phyloP scores from a whole-genome alignment of 495 filamentous ascomycete genomes.

The Zalerion maritima region DNA sequence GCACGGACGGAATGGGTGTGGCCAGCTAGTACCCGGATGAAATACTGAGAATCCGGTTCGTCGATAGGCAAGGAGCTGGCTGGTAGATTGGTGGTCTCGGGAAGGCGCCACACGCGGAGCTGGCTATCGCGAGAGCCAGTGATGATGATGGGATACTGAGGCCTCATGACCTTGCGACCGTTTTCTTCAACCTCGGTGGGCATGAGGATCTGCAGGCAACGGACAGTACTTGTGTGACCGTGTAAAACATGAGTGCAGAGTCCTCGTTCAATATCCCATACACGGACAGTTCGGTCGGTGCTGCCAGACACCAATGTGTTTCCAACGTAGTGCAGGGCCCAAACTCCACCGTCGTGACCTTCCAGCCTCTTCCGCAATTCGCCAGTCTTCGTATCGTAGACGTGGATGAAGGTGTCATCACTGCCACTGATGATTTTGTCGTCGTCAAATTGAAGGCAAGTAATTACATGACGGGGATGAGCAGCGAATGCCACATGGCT shows the following conservation, averaged over 20 bases:
- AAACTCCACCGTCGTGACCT: constrained; percentile 94
- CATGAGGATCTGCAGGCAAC: constrained; percentile 89
- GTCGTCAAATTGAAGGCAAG: constrained; percentile 91
- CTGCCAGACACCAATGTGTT: constrained; percentile 93
- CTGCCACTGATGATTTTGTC: constrained; percentile 97
- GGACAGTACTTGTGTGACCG: constrained; percentile 92
- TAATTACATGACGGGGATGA: constrained; percentile 92
- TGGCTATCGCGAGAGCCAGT: constrained; percentile 94
- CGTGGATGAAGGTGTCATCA: constrained; percentile 95
- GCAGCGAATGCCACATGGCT: constrained; percentile 90
- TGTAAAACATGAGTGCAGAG: constrained; percentile 90
- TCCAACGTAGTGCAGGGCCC: constrained; percentile 92
- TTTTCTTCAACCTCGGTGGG: constrained; percentile 59
- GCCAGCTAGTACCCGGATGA: constrained; percentile 72
- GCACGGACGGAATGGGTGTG: constrained; percentile 94
- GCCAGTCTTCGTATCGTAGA: constrained; percentile 95
- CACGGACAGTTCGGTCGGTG: constrained; percentile 86
- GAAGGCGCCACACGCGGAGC: constrained; percentile 88
- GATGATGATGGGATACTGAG: constrained; percentile 85
- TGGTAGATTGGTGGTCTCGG: constrained; percentile 64
- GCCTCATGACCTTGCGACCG: constrained; percentile 74
- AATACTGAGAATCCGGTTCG: constrained; percentile 87
- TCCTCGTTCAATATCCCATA: constrained; percentile 93
- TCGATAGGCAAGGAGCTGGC: too few species aligned
- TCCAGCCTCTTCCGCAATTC: constrained; percentile 65